Evolutionary conservation across 2,329 filamentous ascomycete species (phyloP), one percentile per base, ranked within the genome.

Genomic region (Trichothecium sympodiale): DNA sequence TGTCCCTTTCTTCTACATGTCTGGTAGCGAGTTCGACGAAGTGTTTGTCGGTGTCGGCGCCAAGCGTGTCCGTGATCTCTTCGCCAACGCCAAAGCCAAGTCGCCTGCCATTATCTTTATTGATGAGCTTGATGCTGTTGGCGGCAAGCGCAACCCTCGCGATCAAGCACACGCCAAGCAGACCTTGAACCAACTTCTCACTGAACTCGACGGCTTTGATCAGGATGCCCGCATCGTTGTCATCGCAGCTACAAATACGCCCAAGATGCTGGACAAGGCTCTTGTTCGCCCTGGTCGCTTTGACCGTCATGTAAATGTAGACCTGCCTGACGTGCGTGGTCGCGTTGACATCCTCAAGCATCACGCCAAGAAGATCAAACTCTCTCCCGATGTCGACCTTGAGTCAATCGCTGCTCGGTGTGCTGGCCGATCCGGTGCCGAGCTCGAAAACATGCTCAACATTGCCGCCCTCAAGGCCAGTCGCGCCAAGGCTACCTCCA

Each of bases 1-100:
- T 38, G 91, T 98, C 14, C 91, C 91, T 2, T 98, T 98, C 71
- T 98, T 96, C 71, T 98, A 95, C 71, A 96, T 98, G 89, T 98
- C 91, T 52, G 91, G 91, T 34, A 94, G 86, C 39, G 91, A 98
- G 57, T 98, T 98, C 54, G 91, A 98, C 52, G 91, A 98, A 60
- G 82, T 98, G 35, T 98, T 95, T 52, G 93, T 98, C 26, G 91
- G 91, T 54, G 91, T 98, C 36, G 87, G 88, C 53, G 87, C 87
- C 31, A 94, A 98, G 69, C 83, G 91, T 52, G 89, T 98, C 33
- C 85, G 91, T 40, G 91, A 95, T 43, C 73, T 94, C n/a, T 94
- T 94, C 57, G 64, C 69, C 31, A 77, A 83, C 38, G 89, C 89
- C 44, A 84, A 87, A 46, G 59, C 69, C 44, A 95, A 96, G 64